phyloP scores from a whole-genome alignment of 495 filamentous ascomycete species.

The Xylaria acuta region DNA sequence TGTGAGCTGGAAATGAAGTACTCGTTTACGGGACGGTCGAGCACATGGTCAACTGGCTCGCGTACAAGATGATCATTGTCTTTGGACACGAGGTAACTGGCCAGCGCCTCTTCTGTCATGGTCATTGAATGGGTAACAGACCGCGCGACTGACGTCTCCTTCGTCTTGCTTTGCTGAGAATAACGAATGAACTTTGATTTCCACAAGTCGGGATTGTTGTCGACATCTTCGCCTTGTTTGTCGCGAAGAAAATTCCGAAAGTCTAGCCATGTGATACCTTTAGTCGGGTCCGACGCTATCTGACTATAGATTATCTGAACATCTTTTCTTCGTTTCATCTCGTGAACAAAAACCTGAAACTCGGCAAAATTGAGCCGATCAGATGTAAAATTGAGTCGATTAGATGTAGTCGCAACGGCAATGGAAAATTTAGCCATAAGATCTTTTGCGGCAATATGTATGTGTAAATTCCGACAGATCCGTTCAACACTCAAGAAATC shows the following conservation, averaged over 20 bases:
- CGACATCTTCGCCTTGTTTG: constrained; percentile 76
- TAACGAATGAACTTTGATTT: constrained; percentile 69
- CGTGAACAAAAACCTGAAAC: constrained; percentile 80
- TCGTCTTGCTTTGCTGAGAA: constrained; percentile 47
- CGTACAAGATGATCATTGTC: constrained; percentile 69
- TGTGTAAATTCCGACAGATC: constrained; percentile 85
- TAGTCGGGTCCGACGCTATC: constrained; percentile 55
- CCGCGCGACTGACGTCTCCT: constrained; percentile 49
- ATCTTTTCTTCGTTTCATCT: constrained; percentile 84
- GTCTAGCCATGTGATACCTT: constrained; percentile 70
- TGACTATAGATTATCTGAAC: constrained; percentile 71
- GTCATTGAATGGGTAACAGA: constrained; percentile 51
- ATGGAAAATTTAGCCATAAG: constrained; percentile 76
- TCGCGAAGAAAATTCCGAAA: constrained; percentile 79
- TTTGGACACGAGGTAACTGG: constrained; percentile 75
- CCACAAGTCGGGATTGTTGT: constrained; percentile 69
- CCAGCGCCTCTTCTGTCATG: constrained; percentile 78
- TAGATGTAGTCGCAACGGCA: constrained; percentile 67
- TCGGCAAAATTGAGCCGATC: constrained; percentile 74
- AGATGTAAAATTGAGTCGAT: constrained; percentile 68
- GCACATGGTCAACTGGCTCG: constrained; percentile 60
- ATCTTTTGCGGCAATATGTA: constrained; percentile 79
- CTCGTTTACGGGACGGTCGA: constrained; percentile 89
- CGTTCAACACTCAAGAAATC: constrained; percentile 78
- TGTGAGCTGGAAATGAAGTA: constrained; percentile 99